Evolutionary conservation across 169 alveolate species (phyloP), one percentile per base, ranked within the genome.

Genomic region (Toxoplasma gondii): DNA sequence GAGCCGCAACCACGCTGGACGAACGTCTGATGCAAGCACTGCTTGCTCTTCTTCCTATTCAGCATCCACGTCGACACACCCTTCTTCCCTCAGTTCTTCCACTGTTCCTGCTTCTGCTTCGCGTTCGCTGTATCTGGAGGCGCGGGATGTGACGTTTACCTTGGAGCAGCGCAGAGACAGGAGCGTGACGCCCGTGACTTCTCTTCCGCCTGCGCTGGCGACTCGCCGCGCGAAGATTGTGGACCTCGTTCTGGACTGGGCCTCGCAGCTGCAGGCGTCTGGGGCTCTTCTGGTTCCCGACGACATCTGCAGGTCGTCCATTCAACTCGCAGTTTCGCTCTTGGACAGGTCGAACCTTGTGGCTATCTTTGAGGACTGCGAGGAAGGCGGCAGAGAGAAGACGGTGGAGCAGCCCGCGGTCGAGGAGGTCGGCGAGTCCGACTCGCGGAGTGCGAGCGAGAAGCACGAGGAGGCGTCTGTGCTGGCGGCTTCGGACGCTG

Each of bases 241-340:
- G 67, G 93, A 90, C 39, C 7, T 41, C 29, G 36, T 90, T 16
- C 36, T 90, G 88, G 44, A 54, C 36, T 90, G 45, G 24, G 93
- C 93, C 22, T 87, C 88, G 16, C 88, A 90, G 64, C 45, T 90
- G 88, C 93, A 90, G 88, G 29, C 43, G 7, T 69, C 82, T 19
- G 19, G 86, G 27, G 31, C 69, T 16, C 38, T 43, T n/a, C 39
- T 36, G 7, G 70, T 88, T 10, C 87, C 93, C 10, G 69, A 43
- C 43, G 93, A 90, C 45, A 53, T 90, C 43, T 38, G 88, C 19
- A 54, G 88, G 44, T 67, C 81, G n/a, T 41, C 88, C 36, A 29
- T 90, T 31, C 93, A 90, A 67, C 88, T 90, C 45, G 93, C 93
- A 5, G 88, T 90, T 7, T 90, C 93, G 53, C 80, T 90, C 44